Conservation (phyloP, 129 eudicot genomes). For the Apium graveolens region DNA sequence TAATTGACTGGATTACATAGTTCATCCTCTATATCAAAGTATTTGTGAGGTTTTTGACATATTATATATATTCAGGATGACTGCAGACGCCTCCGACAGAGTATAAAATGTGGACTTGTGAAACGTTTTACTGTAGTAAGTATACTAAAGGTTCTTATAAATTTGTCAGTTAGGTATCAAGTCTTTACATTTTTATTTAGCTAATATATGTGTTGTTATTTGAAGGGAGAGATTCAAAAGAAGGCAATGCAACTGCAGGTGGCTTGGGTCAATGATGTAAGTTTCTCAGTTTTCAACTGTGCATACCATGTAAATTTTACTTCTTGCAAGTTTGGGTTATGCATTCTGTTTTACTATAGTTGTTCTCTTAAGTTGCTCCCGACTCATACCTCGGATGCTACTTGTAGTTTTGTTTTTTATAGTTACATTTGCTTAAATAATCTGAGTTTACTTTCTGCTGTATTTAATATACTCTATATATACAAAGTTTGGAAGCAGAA, state of each 20-base stretch:
- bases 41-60: neutral
- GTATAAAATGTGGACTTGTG: conserved; percentile 82
- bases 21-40: neutral
- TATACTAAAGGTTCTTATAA: conserved; percentile 4
- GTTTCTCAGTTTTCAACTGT: conserved; percentile 31
- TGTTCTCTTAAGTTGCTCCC: neutral
- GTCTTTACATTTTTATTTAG: neutral
- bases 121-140: conserved; percentile 79
- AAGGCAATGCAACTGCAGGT: conserved; percentile 72
- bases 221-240: conserved; percentile 77
- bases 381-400: neutral
- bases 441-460: neutral
- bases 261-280: conserved; percentile 65
- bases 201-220: conserved; percentile 20
- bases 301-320: neutral
- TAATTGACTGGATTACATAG: neutral
- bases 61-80: conserved; percentile 58
- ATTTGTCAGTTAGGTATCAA: neutral
- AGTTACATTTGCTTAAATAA: neutral
- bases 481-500: conserved; percentile 72
- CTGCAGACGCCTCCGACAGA: conserved; percentile 83
- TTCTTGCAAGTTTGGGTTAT: conserved; percentile 11
- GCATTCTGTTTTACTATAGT: neutral
- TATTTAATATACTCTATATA: neutral
- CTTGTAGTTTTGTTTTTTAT: neutral